Evolutionary conservation across 495 filamentous ascomycete genomes (phyloP), one percentile per base, ranked within the genome.

Genomic region (Penicillium ochrochloron): DNA sequence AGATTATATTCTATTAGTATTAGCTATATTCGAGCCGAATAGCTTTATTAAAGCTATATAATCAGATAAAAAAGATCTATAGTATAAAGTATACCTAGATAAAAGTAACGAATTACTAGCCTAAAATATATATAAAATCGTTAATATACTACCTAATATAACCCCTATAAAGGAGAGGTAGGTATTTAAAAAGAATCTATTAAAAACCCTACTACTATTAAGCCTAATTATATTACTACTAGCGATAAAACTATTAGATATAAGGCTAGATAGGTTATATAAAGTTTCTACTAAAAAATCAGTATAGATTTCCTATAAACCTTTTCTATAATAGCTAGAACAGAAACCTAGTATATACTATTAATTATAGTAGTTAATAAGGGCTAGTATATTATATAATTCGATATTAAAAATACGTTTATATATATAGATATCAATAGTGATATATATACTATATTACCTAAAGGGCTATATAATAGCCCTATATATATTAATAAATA

Each of bases 221-320:
- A 27, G 25, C 25, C 25, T 27, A 27, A 50, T 17, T 46, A 46
- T 46, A 46, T 46, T 7, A 46, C 42, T 46, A 46, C 21, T 46
- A 46, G 19, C 5, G 23, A 50, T 50, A 25, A 14, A 15, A 14
- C 46, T 50, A 50, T 50, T 25, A 50, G 46, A 27, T 50, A 50
- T 50, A 50, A 50, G 12, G 46, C 46, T 50, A 50, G 46, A 50
- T 50, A 5, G 46, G 46, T 50, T 50, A 50, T 50, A 15, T 27
- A 50, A 27, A 21, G 46, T 27, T 50, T 50, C 12, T 50, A 50
- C 10, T 15, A 50, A 27, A 25, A 50, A 5, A 1, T 50, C 7
- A 10, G 46, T 27, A 27, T 50, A 1, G 23, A 50, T 14, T 50
- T 50, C 46, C 21, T 50, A 27, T 21, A 50, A n/a, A 50, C 21